Base-by-base conservation (phyloP, 495 filamentous ascomycete species). In the Neurospora discreta region DNA sequence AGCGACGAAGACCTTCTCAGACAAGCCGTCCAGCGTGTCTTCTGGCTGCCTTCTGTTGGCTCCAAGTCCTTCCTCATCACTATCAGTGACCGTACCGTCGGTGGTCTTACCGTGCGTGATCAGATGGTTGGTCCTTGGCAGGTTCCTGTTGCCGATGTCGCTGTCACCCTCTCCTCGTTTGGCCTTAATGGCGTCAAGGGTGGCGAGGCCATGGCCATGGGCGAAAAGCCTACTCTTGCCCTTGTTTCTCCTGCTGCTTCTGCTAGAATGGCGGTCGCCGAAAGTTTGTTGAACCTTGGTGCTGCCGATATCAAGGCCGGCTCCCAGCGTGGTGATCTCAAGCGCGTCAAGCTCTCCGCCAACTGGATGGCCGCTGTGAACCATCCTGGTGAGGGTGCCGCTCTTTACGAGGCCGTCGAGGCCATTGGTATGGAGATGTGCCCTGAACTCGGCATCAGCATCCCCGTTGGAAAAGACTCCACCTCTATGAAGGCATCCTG, bases 401-500 rank as follows among this genome's bases (percentile, higher is more conserved):
- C 91, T 41, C 86, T 99, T 58, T 99, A 97, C 72, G 94, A 97
- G 80, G 95, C 93, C 39, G 95, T 98, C 39, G 89, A 97, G 78
- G 94, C 95, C 7, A 94, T 97, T 74, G 93, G 92, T 67, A 88
- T 97, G 84, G 91, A 95, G n/a, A 82, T 97, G 7, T 88, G 83
- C 75, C 92, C 92, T 26, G 87, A 90, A 76, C 85, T 98, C 42
- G 93, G 93, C 23, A 89, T 98, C 75, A 92, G 91, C 71, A 97
- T 98, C 71, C 96, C 95, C 5, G 95, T 98, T 10, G 95, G 95
- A 69, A 98, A 98, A 82, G 95, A 99, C 79, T 98, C 95, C 5
- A 97, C 95, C 82, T 97, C 93, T 18, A 98, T 99, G 95, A 98
- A 97, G 84, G 94, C 95, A 82, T 91, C 92, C 71, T 99, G 95